Base-by-base conservation (phyloP, 2,329 filamentous ascomycete genomes). In the Colletotrichum sp. region DNA sequence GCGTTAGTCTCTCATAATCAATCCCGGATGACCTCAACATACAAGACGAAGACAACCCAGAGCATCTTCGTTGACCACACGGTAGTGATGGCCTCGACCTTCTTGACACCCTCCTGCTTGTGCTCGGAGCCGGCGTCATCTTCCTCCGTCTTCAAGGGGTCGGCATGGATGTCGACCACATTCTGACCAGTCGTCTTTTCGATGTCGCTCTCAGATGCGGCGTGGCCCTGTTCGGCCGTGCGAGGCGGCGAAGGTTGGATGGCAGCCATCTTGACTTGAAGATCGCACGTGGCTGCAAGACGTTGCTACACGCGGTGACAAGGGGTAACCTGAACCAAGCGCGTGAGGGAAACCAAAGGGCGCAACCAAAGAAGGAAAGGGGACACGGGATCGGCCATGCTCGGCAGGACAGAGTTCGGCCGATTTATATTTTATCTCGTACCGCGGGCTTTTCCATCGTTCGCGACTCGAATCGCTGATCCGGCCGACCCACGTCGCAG, bases 1-100 rank as follows among this genome's bases (percentile, higher is more conserved):
- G 6, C 24, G 52, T 67, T 28, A 64, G 75, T 13, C n/a, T 8
- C 18, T 12, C 21, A 24, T 3, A 18, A 2, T 1, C 18, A 2
- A 6, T 2, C 18, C 2, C n/a, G 4, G 16, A 18, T 6, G 15
- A 3, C 15, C 36, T 4, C 8, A 21, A 39, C n/a, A 18, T 79
- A 88, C 87, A 87, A 79, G 44, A 77, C 80, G 76, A 87, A 88
- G 66, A 85, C 85, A 63, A 79, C 72, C 82, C 82, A 85, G 71
- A 87, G 79, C 24, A 83, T 82, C 78, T 81, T 83, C 63, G 78
- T 82, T 44, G 81, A 83, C 86, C 86, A 88, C 36, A 86, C 80
- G 5, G 80, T 79, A 6, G 86, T 87, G 73, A 86, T 80, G 8
- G 86, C 86, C 71, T 86, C 82, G 44, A 86, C 85, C 18, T 79